Conservation (phyloP, 2,329 filamentous ascomycete genomes). For the Piedraia hortae region DNA sequence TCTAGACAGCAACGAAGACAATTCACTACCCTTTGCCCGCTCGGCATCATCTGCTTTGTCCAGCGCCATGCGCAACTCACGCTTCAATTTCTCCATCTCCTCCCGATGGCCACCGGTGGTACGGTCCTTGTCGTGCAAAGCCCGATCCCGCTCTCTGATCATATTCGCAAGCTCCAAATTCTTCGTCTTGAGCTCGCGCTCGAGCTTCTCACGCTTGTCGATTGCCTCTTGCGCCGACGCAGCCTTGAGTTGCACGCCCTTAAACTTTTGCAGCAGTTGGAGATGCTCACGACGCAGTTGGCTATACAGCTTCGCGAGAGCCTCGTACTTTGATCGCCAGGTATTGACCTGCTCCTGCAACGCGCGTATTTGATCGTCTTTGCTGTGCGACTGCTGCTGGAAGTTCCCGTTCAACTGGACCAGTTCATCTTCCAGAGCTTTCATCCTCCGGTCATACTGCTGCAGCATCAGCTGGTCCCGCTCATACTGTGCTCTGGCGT, state of each 20-base stretch:
- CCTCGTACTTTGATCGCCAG: slow-evolving; percentile 92
- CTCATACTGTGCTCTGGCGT: slow-evolving; percentile 83
- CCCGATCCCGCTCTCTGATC: slow-evolving; percentile 87
- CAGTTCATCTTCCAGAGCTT: slow-evolving; percentile 71
- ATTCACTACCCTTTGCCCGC: slow-evolving; percentile 74
- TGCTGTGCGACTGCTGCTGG: slow-evolving; percentile 61
- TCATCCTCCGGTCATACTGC: slow-evolving; percentile 82
- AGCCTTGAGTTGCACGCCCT: slow-evolving; percentile 82
- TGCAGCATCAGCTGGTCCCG: slow-evolving; percentile 92
- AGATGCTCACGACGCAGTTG: slow-evolving; percentile 87
- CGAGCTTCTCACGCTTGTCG: slow-evolving; percentile 75
- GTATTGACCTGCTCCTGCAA: slow-evolving; percentile 94
- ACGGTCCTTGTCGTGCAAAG: slow-evolving; percentile 76
- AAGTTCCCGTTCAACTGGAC: slow-evolving; percentile 56
- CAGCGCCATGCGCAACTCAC: slow-evolving; percentile 72
- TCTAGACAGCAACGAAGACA: slow-evolving; percentile 80
- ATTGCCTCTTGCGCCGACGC: slow-evolving; percentile 93
- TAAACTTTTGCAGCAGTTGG: slow-evolving; percentile 85
- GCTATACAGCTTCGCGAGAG: slow-evolving; percentile 85
- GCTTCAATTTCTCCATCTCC: slow-evolving; percentile 78
- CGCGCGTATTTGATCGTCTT: slow-evolving; percentile 78
- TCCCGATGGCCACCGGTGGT: slow-evolving; percentile 68
- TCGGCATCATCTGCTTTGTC: slow-evolving; percentile 83
- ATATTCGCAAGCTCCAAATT: slow-evolving; percentile 96
- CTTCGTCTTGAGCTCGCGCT: slow-evolving; percentile 96